These are phyloP conservation scores for Solanum habrochaites DNA, from an alignment of 257 asterid species.

Conservation along the genomic window DNA sequence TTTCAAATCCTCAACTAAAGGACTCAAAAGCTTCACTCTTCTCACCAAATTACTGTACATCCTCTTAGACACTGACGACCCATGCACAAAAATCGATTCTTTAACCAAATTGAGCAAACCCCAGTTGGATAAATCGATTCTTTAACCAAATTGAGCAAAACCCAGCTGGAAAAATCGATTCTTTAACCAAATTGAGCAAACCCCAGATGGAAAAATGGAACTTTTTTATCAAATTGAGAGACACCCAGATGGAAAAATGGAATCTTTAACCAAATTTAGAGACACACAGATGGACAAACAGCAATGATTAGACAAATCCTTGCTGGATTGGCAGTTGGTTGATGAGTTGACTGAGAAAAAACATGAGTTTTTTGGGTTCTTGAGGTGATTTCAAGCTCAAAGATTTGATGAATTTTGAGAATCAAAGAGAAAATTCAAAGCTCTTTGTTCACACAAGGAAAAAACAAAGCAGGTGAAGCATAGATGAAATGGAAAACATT, in stretches of 20 bases:
- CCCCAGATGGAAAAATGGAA: background rate
- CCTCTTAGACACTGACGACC: slow-evolving; percentile 46
- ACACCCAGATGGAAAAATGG: background rate
- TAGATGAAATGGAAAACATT: background rate
- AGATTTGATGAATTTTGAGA: background rate
- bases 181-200: background rate
- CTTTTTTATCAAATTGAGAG: background rate
- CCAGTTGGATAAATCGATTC: background rate
- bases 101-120: background rate
- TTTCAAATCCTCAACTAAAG: slow-evolving; percentile 77
- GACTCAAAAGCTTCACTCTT: slow-evolving; percentile 82
- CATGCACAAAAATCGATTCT: slow-evolving; percentile 17
- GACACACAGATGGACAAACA: background rate
- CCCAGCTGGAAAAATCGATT: background rate
- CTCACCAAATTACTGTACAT: slow-evolving; percentile 69
- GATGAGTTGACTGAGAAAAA: slow-evolving; percentile 1
- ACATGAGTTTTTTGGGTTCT: background rate
- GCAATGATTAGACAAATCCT: background rate
- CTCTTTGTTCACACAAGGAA: background rate
- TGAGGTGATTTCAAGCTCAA: background rate
- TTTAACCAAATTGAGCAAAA: background rate
- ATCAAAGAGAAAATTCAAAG: background rate
- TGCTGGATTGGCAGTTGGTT: background rate
- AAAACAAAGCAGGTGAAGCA: background rate
- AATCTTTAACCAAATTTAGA: background rate